Evolutionary conservation across 2,329 filamentous ascomycete genomes (phyloP).

Genomic region (Alternaria tenuissima): DNA sequence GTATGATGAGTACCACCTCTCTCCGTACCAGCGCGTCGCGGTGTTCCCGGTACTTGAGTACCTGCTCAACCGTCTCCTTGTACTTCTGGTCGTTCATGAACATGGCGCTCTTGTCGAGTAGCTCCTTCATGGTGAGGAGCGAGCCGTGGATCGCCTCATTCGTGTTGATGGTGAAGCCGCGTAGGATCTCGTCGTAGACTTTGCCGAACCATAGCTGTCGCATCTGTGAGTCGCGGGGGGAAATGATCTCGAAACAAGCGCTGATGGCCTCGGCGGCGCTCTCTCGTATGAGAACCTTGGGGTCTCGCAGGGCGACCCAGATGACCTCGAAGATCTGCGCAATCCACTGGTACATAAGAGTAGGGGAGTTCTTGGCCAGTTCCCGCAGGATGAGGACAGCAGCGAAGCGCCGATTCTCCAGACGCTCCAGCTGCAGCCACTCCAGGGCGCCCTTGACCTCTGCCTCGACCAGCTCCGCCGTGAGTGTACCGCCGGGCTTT

Average conservation of each 20-base stretch:
- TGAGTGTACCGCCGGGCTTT: constrained; percentile 89
- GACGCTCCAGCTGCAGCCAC: constrained; percentile 93
- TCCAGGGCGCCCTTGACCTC: constrained; percentile 96
- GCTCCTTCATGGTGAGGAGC: constrained; percentile 87
- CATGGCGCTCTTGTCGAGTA: constrained; percentile 95
- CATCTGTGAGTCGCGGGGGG: constrained; percentile 87
- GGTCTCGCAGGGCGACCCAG: constrained; percentile 91
- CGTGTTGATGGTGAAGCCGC: constrained; percentile 77
- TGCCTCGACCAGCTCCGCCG: constrained; percentile 93
- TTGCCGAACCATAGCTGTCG: constrained; percentile 88
- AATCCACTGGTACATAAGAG: constrained; percentile 93
- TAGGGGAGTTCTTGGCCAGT: constrained; percentile 90
- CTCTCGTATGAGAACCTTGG: constrained; percentile 87
- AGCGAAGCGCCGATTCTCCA: constrained; percentile 92
- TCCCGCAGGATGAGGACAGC: constrained; percentile 91
- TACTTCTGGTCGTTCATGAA: constrained; percentile 95
- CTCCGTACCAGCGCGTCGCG: constrained; percentile 85
- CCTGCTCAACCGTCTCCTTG: constrained; percentile 88
- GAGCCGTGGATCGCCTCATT: constrained; percentile 95
- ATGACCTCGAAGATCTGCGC: constrained; percentile 95
- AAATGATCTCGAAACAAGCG: constrained; percentile 94
- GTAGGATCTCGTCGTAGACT: constrained; percentile 85
- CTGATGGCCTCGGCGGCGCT: constrained; percentile 93
- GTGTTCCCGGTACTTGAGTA: constrained; percentile 91
- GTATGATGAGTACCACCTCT: constrained; percentile 90